Percentiles rank a stretch among this genome's conserved stretches.
phyloP scores from a whole-genome alignment of 2,329 filamentous ascomycete genomes.

The Apiospora arundinis region DNA sequence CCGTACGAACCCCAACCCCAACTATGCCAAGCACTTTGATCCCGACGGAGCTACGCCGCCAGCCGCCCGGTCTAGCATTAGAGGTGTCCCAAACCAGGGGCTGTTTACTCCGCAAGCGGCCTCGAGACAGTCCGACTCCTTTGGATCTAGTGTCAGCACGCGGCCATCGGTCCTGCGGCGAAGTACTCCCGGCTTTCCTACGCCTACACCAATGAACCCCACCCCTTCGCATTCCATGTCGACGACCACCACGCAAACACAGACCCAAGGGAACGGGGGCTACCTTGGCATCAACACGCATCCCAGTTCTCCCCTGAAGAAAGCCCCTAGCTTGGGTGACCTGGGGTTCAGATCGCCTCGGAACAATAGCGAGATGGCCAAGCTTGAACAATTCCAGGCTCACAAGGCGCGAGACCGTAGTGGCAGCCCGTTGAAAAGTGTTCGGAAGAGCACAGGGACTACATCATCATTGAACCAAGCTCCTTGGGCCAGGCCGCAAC shows the following conservation, averaged over 20 bases:
- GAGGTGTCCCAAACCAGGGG: conserved; percentile 44
- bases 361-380: conserved; percentile 68
- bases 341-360: conserved; percentile 57
- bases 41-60: conserved; percentile 57
- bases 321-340: conserved; percentile 70
- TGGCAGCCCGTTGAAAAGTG: conserved; percentile 37
- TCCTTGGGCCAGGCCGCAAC: conserved; percentile 33
- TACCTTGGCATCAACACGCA: conserved; percentile 82
- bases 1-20: conserved; percentile 81
- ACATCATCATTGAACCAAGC: conserved; percentile 28
- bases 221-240: conserved; percentile 30
- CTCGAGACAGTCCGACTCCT: conserved; percentile 43
- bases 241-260: conserved; percentile 27
- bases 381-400: conserved; percentile 55
- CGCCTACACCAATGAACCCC: conserved; percentile 45
- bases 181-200: conserved; percentile 75
- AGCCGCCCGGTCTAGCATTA: conserved; percentile 43
- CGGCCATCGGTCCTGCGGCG: conserved; percentile 67
- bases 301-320: conserved; percentile 82
- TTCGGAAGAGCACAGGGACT: conserved; percentile 38
- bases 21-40: conserved; percentile 76
- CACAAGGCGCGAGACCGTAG: conserved; percentile 34
- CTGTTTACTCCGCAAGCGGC: conserved; percentile 49
- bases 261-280: conserved; percentile 60
- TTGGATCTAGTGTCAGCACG: conserved; percentile 36